Evolutionary conservation across 1,284 basidiomycete species (phyloP).

Genomic region (Naganishia cerealis): DNA sequence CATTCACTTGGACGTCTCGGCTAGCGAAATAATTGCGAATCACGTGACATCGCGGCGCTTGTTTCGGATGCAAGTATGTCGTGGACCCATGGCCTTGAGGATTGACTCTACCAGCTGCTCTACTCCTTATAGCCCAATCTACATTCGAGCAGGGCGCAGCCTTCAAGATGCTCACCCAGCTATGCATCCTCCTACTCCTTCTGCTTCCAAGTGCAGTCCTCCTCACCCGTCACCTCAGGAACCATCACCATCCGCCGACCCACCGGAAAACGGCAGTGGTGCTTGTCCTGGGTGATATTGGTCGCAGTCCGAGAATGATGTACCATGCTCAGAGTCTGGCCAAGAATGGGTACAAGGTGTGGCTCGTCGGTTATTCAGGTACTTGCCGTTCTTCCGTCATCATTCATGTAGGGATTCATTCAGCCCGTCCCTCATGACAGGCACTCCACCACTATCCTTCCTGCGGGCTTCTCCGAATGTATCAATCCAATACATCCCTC

Average conservation of each 20-base stretch:
- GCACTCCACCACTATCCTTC: conserved; percentile 7
- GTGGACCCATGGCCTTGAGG: too few species aligned
- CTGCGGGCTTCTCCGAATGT: conserved; percentile 1
- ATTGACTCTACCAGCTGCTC: too few species aligned
- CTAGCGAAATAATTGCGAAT: not conserved
- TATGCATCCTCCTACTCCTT: conserved; percentile 16
- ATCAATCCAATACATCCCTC: conserved; percentile 12
- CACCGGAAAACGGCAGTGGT: conserved; percentile 65
- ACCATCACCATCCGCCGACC: not conserved
- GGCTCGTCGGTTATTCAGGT: conserved; percentile 85
- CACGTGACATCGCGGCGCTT: not conserved
- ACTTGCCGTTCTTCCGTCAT: conserved; percentile 36
- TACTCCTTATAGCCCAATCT: not conserved
- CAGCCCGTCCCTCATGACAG: not conserved
- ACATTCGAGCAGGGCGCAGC: not conserved
- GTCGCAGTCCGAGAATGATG: conserved; percentile 95
- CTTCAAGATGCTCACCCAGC: conserved; percentile 16
- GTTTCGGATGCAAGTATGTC: too few species aligned
- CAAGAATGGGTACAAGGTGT: conserved; percentile 73
- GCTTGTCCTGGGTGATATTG: conserved; percentile 92
- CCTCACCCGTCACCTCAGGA: conserved; percentile 11
- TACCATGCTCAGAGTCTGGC: conserved; percentile 93
- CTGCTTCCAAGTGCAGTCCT: conserved; percentile 6
- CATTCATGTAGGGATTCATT: not conserved
- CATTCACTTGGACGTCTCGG: not conserved